These are phyloP conservation scores for Globisporangium apiculatum DNA, from an alignment of 352 stramenopile species.

Conservation along the genomic window DNA sequence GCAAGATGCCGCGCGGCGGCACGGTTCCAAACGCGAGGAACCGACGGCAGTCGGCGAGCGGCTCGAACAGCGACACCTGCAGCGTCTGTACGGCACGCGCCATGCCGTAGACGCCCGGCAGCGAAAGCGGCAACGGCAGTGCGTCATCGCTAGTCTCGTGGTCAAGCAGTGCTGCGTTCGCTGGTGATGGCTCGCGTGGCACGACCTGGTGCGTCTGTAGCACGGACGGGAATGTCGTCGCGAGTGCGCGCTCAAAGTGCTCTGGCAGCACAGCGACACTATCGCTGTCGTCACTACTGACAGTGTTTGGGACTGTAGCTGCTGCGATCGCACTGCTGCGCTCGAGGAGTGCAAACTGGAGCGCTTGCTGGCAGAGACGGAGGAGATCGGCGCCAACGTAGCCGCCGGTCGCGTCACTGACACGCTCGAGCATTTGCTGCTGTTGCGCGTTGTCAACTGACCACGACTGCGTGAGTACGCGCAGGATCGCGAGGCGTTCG, in stretches of 20 bases:
- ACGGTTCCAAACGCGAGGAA: slow-evolving; percentile 97
- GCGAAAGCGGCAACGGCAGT: too few species aligned
- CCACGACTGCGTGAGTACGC: too few species aligned
- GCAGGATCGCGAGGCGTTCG: slow-evolving; percentile 86
- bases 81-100: too few species aligned
- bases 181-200: too few species aligned
- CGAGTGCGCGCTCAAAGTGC: slow-evolving; percentile 9
- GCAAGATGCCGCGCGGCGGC: slow-evolving; percentile 95
- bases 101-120: too few species aligned
- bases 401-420: too few species aligned
- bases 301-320: slow-evolving; percentile 6
- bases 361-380: slow-evolving; percentile 63
- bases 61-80: slow-evolving; percentile 93
- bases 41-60: slow-evolving; percentile 92
- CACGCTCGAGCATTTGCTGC: too few species aligned
- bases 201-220: too few species aligned
- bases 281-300: neutral
- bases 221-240: too few species aligned
- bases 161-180: too few species aligned
- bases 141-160: too few species aligned
- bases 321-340: slow-evolving; percentile 12
- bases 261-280: slow-evolving; percentile 11
- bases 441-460: too few species aligned
- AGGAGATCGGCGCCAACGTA: slow-evolving; percentile 77
- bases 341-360: slow-evolving; percentile 37